These are phyloP conservation scores for Adansonia grandidieri DNA, from an alignment of 441 rosid genomes.

Conservation along the genomic window DNA sequence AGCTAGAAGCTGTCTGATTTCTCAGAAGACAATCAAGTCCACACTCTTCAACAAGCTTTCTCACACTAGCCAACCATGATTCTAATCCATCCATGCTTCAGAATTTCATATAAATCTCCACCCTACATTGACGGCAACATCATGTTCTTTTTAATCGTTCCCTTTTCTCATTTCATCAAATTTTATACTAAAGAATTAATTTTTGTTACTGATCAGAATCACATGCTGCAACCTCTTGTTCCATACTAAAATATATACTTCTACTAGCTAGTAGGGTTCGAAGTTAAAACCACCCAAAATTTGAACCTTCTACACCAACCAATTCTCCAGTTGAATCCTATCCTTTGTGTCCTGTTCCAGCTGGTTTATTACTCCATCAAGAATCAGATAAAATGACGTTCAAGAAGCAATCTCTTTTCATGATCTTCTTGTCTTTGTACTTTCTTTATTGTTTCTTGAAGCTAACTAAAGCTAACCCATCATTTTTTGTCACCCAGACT, in stretches of 20 bases:
- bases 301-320: background rate
- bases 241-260: background rate
- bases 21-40: background rate
- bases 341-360: background rate
- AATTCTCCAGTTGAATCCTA: background rate
- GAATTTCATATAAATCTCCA: background rate
- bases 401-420: constrained; percentile 15
- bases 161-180: background rate
- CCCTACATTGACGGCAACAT: background rate
- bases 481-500: background rate
- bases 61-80: background rate
- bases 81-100: background rate
- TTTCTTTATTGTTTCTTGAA: background rate
- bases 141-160: background rate
- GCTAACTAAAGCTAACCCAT: constrained; percentile 4
- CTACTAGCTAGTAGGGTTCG: background rate
- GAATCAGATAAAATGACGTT: constrained; percentile 12
- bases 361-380: background rate
- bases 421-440: background rate
- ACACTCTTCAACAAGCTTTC: background rate
- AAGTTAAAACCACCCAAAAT: background rate
- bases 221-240: background rate
- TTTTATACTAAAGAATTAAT: background rate
- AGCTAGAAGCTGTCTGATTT: background rate
- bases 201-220: background rate